phyloP scores from a whole-genome alignment of 352 stramenopile genomes.

The Albugo laibachii region DNA sequence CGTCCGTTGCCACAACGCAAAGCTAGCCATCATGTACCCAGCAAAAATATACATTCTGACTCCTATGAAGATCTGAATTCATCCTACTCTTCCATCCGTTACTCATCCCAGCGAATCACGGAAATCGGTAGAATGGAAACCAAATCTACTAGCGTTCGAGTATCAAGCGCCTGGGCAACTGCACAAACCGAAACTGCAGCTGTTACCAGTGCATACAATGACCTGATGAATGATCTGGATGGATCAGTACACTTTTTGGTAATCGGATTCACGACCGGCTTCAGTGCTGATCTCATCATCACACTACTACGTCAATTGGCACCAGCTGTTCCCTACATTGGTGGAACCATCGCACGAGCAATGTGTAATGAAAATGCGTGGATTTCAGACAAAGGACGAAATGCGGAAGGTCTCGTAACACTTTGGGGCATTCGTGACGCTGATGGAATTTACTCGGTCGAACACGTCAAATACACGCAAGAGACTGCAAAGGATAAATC shows the following conservation, averaged over 20 bases:
- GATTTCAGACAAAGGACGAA: slow-evolving; percentile 74
- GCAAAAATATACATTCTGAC: background rate
- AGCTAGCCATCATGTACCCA: background rate
- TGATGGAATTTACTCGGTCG: slow-evolving; percentile 59
- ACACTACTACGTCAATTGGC: slow-evolving; percentile 50
- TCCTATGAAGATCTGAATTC: background rate
- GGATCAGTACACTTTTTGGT: slow-evolving; percentile 71
- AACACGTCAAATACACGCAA: slow-evolving; percentile 62
- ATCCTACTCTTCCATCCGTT: slow-evolving; percentile 1
- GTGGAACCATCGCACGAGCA: slow-evolving; percentile 57
- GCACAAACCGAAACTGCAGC: slow-evolving; percentile 52
- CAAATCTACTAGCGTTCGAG: background rate
- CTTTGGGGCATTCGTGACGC: slow-evolving; percentile 77
- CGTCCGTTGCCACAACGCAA: background rate
- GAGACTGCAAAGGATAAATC: slow-evolving; percentile 59
- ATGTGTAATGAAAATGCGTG: slow-evolving; percentile 78
- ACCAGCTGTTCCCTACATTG: slow-evolving; percentile 65
- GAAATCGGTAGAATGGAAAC: background rate
- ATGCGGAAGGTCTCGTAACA: slow-evolving; percentile 59
- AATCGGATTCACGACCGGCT: slow-evolving; percentile 67
- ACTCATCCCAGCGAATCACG: slow-evolving; percentile 3
- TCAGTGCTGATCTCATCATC: slow-evolving; percentile 52
- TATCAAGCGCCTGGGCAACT: slow-evolving; percentile 19
- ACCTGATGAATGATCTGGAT: slow-evolving; percentile 57
- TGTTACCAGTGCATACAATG: slow-evolving; percentile 55